Percentiles rank a stretch among this genome's conserved stretches.
Conservation (phyloP, 768 basidiomycete genomes). For the Tulasnella sp. region DNA sequence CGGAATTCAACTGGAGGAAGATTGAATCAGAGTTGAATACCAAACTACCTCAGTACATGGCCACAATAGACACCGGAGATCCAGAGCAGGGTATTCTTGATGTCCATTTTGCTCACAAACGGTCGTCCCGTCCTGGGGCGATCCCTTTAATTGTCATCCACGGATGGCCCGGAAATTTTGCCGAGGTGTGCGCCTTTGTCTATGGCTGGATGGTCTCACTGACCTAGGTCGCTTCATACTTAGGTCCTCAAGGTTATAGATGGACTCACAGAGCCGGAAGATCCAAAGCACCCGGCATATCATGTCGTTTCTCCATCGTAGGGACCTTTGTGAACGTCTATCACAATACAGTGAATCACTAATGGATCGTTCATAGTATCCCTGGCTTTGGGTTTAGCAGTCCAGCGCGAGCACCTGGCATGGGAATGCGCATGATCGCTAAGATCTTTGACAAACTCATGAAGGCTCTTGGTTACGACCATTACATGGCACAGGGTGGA, state of each 20-base stretch:
- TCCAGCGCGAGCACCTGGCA: not conserved
- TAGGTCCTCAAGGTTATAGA: conserved; percentile 12
- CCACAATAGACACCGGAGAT: conserved; percentile 5
- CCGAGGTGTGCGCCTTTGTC: conserved; percentile 2
- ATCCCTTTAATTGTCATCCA: conserved; percentile 10
- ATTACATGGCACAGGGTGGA: conserved; percentile 10
- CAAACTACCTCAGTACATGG: conserved; percentile 9
- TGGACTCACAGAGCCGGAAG: conserved; percentile 7
- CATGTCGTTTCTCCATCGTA: conserved; percentile 10
- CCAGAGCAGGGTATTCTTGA: not conserved
- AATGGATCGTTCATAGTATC: not conserved
- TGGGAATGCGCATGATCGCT: conserved; percentile 5
- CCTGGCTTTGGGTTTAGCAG: conserved; percentile 10
- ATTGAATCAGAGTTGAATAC: conserved; percentile 4
- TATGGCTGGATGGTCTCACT: not conserved
- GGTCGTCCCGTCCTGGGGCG: conserved; percentile 5
- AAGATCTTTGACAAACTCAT: conserved; percentile 12
- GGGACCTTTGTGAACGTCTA: not conserved
- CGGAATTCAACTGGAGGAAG: conserved; percentile 6
- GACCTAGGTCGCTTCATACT: not conserved
- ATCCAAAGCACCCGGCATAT: conserved; percentile 12
- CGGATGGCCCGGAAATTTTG: conserved; percentile 14
- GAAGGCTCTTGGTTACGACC: conserved; percentile 4
- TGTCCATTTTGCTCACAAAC: conserved; percentile 8
- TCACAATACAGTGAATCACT: not conserved